phyloP scores from a whole-genome alignment of 2,329 filamentous ascomycete genomes.

The Stemphylium lycopersici region DNA sequence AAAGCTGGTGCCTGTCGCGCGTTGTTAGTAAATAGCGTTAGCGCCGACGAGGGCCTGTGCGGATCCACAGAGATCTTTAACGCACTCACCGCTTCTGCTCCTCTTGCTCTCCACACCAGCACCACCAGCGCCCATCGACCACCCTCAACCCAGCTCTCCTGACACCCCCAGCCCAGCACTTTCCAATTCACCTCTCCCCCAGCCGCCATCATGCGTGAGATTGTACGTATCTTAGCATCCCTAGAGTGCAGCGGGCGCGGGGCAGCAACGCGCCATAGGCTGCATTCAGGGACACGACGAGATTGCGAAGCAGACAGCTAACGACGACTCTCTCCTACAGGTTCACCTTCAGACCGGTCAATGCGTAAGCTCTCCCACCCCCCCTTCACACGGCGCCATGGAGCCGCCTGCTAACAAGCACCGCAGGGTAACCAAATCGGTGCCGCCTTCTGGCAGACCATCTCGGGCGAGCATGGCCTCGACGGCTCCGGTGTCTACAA shows the following conservation, averaged over 20 bases:
- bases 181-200: conserved; percentile 27
- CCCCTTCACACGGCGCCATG: conserved; percentile 3
- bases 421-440: conserved; percentile 98
- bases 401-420: conserved; percentile 37
- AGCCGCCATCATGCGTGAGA: conserved; percentile 68
- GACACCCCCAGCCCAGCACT: conserved; percentile 41
- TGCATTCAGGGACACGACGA: conserved; percentile 45
- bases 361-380: conserved; percentile 73
- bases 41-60: conserved; percentile 28
- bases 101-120: conserved; percentile 41
- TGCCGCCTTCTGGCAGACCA: conserved; percentile 93
- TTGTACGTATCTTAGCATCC: conserved; percentile 59
- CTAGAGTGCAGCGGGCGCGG: conserved; percentile 51
- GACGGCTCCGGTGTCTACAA: conserved; percentile 98
- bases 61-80: conserved; percentile 34
- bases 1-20: conserved; percentile 26
- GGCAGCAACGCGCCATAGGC: conserved; percentile 53
- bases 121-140: conserved; percentile 35
- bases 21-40: conserved; percentile 26
- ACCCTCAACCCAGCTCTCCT: conserved; percentile 33
- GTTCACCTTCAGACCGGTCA: conserved; percentile 99
- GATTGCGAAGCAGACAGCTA: conserved; percentile 61
- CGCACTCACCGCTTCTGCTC: conserved; percentile 39
- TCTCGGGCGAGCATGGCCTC: conserved; percentile 81
- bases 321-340: conserved; percentile 63